A percentile compares a stretch with the other conserved stretches of the same genome.
phyloP scores from a whole-genome alignment of 352 stramenopile genomes.

The Phytophthora lateralis region DNA sequence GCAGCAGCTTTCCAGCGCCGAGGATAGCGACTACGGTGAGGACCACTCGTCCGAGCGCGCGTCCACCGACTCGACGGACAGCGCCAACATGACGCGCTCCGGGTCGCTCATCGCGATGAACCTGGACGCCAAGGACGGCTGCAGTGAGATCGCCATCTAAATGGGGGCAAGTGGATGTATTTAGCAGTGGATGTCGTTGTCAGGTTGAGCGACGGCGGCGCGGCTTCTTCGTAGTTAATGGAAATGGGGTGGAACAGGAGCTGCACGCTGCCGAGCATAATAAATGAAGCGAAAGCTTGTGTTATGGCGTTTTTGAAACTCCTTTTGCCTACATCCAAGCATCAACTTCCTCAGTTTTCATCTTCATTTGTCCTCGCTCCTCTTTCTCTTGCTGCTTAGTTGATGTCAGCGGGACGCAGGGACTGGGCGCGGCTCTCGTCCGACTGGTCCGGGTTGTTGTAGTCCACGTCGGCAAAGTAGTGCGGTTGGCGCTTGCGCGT shows the following conservation, averaged over 20 bases:
- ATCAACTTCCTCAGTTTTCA: slow-evolving; percentile 6
- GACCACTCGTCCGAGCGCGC: slow-evolving; percentile 24
- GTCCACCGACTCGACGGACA: slow-evolving; percentile 31
- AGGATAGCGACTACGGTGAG: slow-evolving; percentile 37
- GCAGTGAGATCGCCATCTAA: slow-evolving; percentile 48
- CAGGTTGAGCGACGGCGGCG: slow-evolving; percentile 11
- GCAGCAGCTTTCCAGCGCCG: slow-evolving; percentile 31
- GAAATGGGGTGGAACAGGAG: slow-evolving; percentile 9
- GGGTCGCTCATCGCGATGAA: slow-evolving; percentile 49
- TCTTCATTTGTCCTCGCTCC: slow-evolving; percentile 2
- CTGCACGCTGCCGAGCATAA: slow-evolving; percentile 25
- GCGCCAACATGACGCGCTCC: slow-evolving; percentile 25
- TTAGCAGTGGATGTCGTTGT: slow-evolving; percentile 35
- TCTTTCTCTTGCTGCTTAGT: slow-evolving; percentile 41
- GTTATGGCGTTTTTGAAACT: slow-evolving; percentile 20
- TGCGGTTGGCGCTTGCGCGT: slow-evolving; percentile 63
- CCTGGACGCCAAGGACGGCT: slow-evolving; percentile 36
- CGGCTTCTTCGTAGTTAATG: slow-evolving; percentile 24
- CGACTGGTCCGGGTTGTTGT: slow-evolving; percentile 76
- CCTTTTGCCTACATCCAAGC: not conserved
- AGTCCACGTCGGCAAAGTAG: slow-evolving; percentile 80
- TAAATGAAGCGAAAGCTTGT: slow-evolving; percentile 37
- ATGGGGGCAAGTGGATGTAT: slow-evolving; percentile 25
- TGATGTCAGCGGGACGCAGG: slow-evolving; percentile 66
- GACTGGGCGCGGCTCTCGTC: slow-evolving; percentile 46